Evolutionary conservation across 1,284 basidiomycete genomes (phyloP), one percentile per base, ranked within the genome.

Genomic region (Waitea zeae): DNA sequence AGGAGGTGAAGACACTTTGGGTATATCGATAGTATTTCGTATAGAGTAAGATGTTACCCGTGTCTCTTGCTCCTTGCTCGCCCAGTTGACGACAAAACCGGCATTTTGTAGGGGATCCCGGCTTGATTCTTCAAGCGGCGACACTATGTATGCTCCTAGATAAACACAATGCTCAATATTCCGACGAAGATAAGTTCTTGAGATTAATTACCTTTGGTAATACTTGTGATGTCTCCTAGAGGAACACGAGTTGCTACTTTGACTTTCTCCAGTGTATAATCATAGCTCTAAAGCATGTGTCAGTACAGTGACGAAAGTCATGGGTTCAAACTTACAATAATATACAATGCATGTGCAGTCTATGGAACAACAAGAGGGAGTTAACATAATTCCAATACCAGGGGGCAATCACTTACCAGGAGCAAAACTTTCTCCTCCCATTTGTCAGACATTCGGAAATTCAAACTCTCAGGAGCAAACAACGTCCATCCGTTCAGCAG

Each of bases 341-440:
- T 64, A 49, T 82, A 83, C 12, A 83, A 49, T 3, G 78, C 78
- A 33, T 56, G 59, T 20, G 50, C 61, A 28, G 68, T 79, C 76
- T 76, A 3, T 30, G 28, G n/a, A 28, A 39, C n/a, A n/a, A n/a
- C n/a, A n/a, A n/a, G n/a, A n/a, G n/a, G n/a, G n/a, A n/a, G n/a
- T 13, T 38, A n/a, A 29, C 12, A 35, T 28, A 9, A 15, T 30
- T 24, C 33, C 26, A 17, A 44, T 32, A 28, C 37, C 14, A 38
- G 12, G n/a, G 19, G 20, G 26, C 20, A 17, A 11, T 24, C 7
- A 59, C 81, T 41, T 40, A 89, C 88, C 53, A 98, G 51, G 1
- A 98, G 58, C 5, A 96, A 45, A 3, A 97, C 75, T 51, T 96
- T 96, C 61, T 97, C 92, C 55, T 95, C 90, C 44, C 83, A 87